phyloP scores from a whole-genome alignment of 164 flowering plant genomes.

The Liquidambar formosana region DNA sequence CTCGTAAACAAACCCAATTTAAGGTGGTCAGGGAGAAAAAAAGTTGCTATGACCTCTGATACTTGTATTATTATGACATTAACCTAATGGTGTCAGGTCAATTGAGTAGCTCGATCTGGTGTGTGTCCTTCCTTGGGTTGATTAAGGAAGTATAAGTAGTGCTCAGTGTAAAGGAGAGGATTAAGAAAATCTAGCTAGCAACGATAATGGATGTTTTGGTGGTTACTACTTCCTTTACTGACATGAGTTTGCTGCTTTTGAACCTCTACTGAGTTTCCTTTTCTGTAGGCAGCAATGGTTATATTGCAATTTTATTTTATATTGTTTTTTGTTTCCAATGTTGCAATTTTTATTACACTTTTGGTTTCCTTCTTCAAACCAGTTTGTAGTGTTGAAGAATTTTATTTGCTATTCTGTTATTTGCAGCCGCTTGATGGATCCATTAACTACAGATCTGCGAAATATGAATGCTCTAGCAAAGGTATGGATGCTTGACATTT shows the following conservation, averaged over 20 bases:
- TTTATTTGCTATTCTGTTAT: constrained; percentile 9
- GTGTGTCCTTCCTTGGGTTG: too few relatives aligned
- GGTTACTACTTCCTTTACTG: too few relatives aligned
- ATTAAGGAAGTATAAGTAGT: background rate
- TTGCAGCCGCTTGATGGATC: constrained; percentile 87
- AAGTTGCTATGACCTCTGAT: too few relatives aligned
- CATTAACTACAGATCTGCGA: constrained; percentile 83
- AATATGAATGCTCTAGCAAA: constrained; percentile 89
- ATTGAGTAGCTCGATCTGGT: too few relatives aligned
- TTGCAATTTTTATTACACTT: background rate
- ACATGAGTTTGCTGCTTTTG: background rate
- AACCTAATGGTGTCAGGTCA: too few relatives aligned
- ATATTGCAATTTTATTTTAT: background rate
- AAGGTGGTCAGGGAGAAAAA: too few relatives aligned
- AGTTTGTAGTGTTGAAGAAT: background rate
- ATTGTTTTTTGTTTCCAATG: background rate
- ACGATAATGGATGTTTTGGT: background rate
- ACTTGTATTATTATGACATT: too few relatives aligned
- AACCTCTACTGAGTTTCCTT: background rate
- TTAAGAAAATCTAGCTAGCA: background rate
- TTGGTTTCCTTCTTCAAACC: background rate
- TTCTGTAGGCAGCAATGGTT: background rate
- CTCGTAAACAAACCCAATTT: too few relatives aligned
- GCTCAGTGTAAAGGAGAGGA: background rate
- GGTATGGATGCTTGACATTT: constrained; percentile 40